phyloP scores from a whole-genome alignment of 2,329 filamentous ascomycete species.

The Tolypocladium endophyticum region DNA sequence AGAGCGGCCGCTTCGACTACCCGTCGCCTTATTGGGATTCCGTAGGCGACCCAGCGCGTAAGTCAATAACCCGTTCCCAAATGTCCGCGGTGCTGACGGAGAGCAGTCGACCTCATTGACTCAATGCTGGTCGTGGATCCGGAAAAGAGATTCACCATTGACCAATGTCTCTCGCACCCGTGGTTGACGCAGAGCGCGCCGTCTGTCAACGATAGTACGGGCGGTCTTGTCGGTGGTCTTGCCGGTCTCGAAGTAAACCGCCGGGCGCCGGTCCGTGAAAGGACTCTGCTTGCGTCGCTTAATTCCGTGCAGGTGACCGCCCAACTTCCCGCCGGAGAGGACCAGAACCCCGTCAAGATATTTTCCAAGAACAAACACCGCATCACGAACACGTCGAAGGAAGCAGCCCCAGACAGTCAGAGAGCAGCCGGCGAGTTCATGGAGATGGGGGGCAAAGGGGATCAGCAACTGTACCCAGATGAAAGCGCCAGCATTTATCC shows the following conservation, averaged over 20 bases:
- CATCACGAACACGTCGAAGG: constrained; percentile 32
- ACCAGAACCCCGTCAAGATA: constrained; percentile 57
- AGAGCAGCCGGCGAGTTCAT: constrained; percentile 69
- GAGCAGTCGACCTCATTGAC: constrained; percentile 72
- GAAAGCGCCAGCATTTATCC: constrained; percentile 44
- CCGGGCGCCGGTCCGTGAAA: constrained; percentile 68
- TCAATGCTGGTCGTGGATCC: constrained; percentile 86
- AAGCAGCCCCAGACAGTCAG: constrained; percentile 56
- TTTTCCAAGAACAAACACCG: constrained; percentile 57
- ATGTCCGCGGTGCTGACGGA: background rate
- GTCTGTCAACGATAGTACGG: constrained; percentile 73
- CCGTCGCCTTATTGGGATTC: constrained; percentile 82
- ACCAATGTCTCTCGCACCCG: constrained; percentile 82
- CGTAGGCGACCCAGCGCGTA: constrained; percentile 56
- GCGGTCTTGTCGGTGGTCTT: constrained; percentile 82
- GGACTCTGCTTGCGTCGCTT: constrained; percentile 73
- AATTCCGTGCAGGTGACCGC: constrained; percentile 56
- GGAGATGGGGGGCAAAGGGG: constrained; percentile 75
- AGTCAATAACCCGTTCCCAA: constrained; percentile 14
- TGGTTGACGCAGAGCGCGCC: constrained; percentile 62
- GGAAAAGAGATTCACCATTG: constrained; percentile 73
- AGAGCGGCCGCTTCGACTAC: constrained; percentile 80
- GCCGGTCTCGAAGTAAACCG: constrained; percentile 73
- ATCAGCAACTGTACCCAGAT: constrained; percentile 64
- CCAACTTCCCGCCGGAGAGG: constrained; percentile 43